Evolutionary conservation across 306 rosid species (phyloP).

Genomic region (Malus sieversii): DNA sequence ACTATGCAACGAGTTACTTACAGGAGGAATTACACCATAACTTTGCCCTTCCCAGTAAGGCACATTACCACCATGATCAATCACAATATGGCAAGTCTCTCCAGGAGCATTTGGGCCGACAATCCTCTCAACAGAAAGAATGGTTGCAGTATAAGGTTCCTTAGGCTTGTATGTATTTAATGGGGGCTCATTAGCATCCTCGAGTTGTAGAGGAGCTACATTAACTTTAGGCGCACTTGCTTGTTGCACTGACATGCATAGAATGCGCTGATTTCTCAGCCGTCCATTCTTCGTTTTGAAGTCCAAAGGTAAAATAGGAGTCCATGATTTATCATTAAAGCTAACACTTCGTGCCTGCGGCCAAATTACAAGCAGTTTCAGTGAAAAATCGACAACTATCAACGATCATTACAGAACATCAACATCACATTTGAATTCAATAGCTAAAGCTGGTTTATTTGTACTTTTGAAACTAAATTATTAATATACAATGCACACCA

Average conservation of each 20-base stretch:
- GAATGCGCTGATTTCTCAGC: conserved; percentile 34
- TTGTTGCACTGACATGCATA: conserved; percentile 90
- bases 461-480: not conserved
- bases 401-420: not conserved
- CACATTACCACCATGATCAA: conserved; percentile 89
- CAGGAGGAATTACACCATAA: conserved; percentile 94
- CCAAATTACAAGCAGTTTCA: conserved; percentile 11
- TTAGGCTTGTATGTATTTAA: conserved; percentile 69
- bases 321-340: conserved; percentile 53
- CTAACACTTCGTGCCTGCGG: conserved; percentile 48
- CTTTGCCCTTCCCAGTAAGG: conserved; percentile 99
- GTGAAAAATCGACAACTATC: conserved; percentile 1
- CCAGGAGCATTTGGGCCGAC: conserved; percentile 97
- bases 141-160: conserved; percentile 85
- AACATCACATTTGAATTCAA: not conserved
- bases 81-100: conserved; percentile 93
- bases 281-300: conserved; percentile 34
- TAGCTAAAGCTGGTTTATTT: not conserved
- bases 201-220: conserved; percentile 65
- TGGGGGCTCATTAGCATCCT: conserved; percentile 75
- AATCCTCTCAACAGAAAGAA: conserved; percentile 88
- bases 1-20: conserved; percentile 28
- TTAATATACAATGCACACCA: not conserved
- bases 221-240: conserved; percentile 58
- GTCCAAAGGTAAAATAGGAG: conserved; percentile 37